Evolutionary conservation across 257 asterid genomes (phyloP), one percentile per base, ranked within the genome.

Genomic region (Fraxinus quadrangulata): DNA sequence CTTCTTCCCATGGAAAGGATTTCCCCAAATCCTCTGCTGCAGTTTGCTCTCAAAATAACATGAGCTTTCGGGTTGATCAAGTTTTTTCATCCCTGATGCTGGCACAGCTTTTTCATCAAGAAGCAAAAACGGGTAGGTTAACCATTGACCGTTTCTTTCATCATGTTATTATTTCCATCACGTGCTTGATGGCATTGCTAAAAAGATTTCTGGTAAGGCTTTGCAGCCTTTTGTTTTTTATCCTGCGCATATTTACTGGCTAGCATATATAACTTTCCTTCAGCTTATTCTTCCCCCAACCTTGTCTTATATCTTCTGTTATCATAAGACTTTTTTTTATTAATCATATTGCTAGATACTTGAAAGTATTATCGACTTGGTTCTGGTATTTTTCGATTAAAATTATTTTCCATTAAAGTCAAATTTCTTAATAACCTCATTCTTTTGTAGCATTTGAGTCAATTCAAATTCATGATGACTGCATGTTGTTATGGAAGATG

Each of bases 71-170:
- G 17, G 77, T 56, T 70, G 56, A 72, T 71, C 31, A 17, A 70
- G 74, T 71, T 36, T 70, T 49, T 73, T 74, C 31, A 33, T 39
- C 61, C 49, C 11, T 34, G 59, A 54, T 17, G n/a, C 34, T 24
- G 34, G 69, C 8, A 26, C 75, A 56, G 36, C 26, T 26, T 75
- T 59, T 80, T 75, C 73, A 31, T 63, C 69, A 63, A 39, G 76
- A 37, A 71, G 24, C 71, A 23, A 24, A 30, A 9, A 37, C 14
- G 14, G 31, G 28, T 39, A 16, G 49, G 11, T 40, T 40, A 10
- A 12, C 14, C 54, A 6, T 71, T 75, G 14, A 13, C 28, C 4
- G 34, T 28, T 17, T 42, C 5, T 59, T 61, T 26, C 11, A 28
- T 67, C 37, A 40, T 65, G 14, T 31, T 54, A 61, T 59, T 34